These are phyloP conservation scores for Haplographium delicatum DNA, from an alignment of 495 filamentous ascomycete species.

Conservation along the genomic window DNA sequence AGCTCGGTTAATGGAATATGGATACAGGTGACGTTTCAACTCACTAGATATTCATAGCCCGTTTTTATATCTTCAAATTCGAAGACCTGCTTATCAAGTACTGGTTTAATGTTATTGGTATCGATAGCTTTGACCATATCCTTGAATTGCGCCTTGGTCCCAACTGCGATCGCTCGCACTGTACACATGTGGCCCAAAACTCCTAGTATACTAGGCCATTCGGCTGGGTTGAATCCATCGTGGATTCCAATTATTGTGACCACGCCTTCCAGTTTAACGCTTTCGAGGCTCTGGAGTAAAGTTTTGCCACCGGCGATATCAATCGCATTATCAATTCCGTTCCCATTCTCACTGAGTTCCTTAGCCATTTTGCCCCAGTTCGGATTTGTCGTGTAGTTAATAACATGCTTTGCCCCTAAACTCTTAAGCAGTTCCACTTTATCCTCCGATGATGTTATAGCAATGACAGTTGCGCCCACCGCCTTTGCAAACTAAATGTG, in stretches of 20 bases:
- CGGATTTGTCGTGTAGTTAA: slow-evolving; percentile 65
- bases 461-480: slow-evolving; percentile 70
- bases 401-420: slow-evolving; percentile 67
- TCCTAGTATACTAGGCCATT: slow-evolving; percentile 42
- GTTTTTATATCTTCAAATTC: slow-evolving; percentile 47
- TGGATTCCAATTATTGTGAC: slow-evolving; percentile 65
- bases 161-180: slow-evolving; percentile 57
- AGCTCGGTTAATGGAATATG: background rate
- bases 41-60: slow-evolving; percentile 33
- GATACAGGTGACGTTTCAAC: background rate
- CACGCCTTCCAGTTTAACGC: slow-evolving; percentile 59
- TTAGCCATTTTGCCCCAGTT: slow-evolving; percentile 72
- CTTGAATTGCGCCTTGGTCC: slow-evolving; percentile 49
- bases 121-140: slow-evolving; percentile 58
- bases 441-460: slow-evolving; percentile 64
- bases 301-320: slow-evolving; percentile 62
- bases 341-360: slow-evolving; percentile 49
- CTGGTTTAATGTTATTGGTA: slow-evolving; percentile 57
- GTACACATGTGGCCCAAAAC: slow-evolving; percentile 48
- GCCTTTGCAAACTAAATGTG: slow-evolving; percentile 69
- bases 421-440: slow-evolving; percentile 63
- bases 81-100: slow-evolving; percentile 57
- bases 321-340: slow-evolving; percentile 63
- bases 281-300: slow-evolving; percentile 54
- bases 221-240: slow-evolving; percentile 39